phyloP scores from a whole-genome alignment of 495 filamentous ascomycete species.

The Penicillium verhagenii region DNA sequence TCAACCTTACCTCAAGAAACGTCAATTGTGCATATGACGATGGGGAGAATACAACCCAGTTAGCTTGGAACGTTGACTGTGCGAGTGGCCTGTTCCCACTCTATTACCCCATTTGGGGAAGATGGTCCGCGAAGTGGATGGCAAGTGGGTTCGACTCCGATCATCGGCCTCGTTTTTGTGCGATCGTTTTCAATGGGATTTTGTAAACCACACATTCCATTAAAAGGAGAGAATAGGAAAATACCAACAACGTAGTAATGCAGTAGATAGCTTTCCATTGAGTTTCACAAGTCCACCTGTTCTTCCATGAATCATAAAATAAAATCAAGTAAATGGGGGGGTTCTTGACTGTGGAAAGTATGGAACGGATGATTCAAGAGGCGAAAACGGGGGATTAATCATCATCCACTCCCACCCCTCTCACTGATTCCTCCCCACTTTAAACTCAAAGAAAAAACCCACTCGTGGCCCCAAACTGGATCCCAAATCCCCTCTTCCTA shows the following conservation, averaged over 20 bases:
- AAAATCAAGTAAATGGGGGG: not conserved
- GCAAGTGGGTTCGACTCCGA: slow-evolving; percentile 1
- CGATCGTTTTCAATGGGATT: not conserved
- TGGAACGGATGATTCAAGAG: not conserved
- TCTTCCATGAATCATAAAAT: not conserved
- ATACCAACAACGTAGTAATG: not conserved
- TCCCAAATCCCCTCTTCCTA: slow-evolving; percentile 6
- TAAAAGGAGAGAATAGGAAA: not conserved
- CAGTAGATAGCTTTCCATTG: too few relatives aligned
- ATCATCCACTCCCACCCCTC: slow-evolving; percentile 14
- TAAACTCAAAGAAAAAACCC: slow-evolving; percentile 20
- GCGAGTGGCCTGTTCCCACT: not conserved
- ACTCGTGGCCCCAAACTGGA: slow-evolving; percentile 4
- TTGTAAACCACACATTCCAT: not conserved
- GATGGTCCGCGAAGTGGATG: not conserved
- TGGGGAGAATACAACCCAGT: not conserved
- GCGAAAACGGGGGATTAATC: slow-evolving; percentile 23
- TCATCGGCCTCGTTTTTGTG: slow-evolving; percentile 1
- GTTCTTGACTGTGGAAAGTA: too few relatives aligned
- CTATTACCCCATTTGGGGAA: not conserved
- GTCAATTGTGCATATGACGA: not conserved
- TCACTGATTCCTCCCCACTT: slow-evolving; percentile 7
- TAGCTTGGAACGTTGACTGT: not conserved
- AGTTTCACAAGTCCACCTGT: not conserved
- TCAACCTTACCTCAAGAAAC: not conserved